Evolutionary conservation across 164 flowering plant genomes (phyloP).

Genomic region (Annona cherimola): DNA sequence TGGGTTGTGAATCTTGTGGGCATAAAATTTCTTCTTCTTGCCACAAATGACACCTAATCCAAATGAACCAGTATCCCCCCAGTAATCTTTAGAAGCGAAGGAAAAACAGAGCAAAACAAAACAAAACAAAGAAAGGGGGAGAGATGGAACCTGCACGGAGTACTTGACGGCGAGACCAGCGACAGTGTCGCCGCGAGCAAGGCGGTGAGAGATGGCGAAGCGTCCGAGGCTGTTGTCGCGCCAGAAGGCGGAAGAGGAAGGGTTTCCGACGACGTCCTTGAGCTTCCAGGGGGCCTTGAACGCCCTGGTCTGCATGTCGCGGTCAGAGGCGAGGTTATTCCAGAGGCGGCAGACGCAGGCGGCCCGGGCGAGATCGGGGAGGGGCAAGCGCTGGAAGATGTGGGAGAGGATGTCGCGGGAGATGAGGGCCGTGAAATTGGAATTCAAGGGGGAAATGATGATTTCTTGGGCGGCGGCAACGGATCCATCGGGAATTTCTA

Average conservation of each 20-base stretch:
- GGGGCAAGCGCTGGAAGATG: conserved; percentile 54
- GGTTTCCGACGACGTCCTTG: conserved; percentile 61
- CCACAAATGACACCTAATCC: no score
- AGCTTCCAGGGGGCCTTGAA: conserved; percentile 74
- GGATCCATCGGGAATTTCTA: no score
- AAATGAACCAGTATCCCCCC: no score
- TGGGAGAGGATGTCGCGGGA: conserved; percentile 60
- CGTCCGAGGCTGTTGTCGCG: conserved; percentile 55
- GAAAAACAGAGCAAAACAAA: no score
- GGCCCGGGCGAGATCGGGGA: conserved; percentile 78
- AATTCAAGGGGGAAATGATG: conserved; percentile 66
- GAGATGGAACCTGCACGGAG: conserved; percentile 67
- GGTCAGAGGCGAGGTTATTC: conserved; percentile 59
- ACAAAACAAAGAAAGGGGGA: no score
- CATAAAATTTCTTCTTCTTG: no score
- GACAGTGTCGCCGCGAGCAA: conserved; percentile 58
- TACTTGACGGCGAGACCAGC: conserved; percentile 90
- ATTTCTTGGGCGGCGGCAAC: not conserved
- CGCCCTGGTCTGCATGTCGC: conserved; percentile 45
- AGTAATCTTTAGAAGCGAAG: no score
- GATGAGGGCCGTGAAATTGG: conserved; percentile 53
- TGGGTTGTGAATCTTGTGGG: no score
- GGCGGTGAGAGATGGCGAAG: conserved; percentile 76
- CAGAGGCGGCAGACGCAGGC: conserved; percentile 78
- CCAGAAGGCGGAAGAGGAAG: conserved; percentile 75